Percentiles rank a stretch among this genome's conserved stretches.
These are phyloP conservation scores for Coniosporium apollinis DNA, from an alignment of 495 filamentous ascomycete species.

Conservation along the genomic window DNA sequence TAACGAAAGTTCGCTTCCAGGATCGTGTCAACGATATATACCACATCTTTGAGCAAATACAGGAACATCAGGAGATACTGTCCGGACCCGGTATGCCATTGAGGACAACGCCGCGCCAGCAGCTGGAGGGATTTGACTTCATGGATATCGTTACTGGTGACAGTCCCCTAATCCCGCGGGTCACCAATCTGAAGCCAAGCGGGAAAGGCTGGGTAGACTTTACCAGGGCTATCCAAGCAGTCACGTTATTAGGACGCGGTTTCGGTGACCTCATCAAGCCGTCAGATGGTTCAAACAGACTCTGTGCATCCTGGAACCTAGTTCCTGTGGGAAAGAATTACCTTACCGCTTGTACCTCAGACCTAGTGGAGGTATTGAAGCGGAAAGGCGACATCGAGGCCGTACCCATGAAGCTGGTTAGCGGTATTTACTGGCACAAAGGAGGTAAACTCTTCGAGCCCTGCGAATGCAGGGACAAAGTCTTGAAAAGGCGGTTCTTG, in stretches of 20 bases:
- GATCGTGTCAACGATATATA: constrained; percentile 12
- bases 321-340: constrained; percentile 16
- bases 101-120: constrained; percentile 2
- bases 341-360: constrained; percentile 12
- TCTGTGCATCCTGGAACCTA: constrained; percentile 10
- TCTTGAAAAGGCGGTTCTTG: too few relatives aligned
- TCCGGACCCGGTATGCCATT: neutral
- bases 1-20: constrained; percentile 8
- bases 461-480: constrained; percentile 8
- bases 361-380: constrained; percentile 15
- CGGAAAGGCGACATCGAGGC: constrained; percentile 1
- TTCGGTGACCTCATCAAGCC: constrained; percentile 23
- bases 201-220: constrained; percentile 25
- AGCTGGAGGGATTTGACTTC: constrained; percentile 25
- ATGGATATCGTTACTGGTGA: constrained; percentile 14
- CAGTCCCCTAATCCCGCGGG: constrained; percentile 15
- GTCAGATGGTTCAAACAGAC: neutral
- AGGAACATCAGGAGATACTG: neutral
- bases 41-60: constrained; percentile 1
- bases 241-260: constrained; percentile 22
- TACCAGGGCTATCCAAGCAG: constrained; percentile 16
- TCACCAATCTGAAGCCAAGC: constrained; percentile 11
- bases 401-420: constrained; percentile 5
- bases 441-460: constrained; percentile 8
- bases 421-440: constrained; percentile 10